A percentile compares a stretch with the other conserved stretches of the same genome.
Evolutionary conservation across 139 green algal species (phyloP).

Genomic region (Pleodorina starrii): DNA sequence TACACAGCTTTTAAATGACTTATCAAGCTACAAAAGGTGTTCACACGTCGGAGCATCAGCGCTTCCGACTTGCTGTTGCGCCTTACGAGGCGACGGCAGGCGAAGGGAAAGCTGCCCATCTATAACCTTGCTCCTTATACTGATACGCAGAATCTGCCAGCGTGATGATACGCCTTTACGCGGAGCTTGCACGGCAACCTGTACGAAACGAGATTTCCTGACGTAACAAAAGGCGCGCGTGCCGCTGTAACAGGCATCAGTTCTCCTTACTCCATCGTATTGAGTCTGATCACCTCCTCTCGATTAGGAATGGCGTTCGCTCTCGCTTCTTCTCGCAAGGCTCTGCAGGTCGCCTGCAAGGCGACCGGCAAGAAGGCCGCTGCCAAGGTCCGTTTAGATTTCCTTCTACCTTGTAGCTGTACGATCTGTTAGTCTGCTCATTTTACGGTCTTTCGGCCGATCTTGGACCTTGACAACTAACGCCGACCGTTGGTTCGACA

Average conservation of each 20-base stretch:
- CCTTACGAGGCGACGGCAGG: no score
- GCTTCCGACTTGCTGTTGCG: no score
- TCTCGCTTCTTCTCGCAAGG: constrained; percentile 38
- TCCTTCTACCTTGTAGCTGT: background rate
- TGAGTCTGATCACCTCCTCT: constrained; percentile 9
- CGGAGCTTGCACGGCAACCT: no score
- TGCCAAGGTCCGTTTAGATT: background rate
- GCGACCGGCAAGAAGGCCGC: constrained; percentile 38
- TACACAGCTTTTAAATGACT: no score
- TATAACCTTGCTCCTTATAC: no score
- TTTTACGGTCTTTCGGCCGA: background rate
- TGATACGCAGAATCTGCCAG: no score
- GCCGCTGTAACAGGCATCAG: background rate
- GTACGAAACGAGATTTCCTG: background rate
- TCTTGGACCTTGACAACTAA: background rate
- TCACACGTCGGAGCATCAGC: no score
- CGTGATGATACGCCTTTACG: no score
- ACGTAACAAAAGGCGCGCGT: background rate
- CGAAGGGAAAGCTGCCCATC: no score
- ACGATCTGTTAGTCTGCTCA: background rate
- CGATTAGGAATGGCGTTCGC: constrained; percentile 36
- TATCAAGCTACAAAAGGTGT: no score
- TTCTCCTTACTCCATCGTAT: background rate
- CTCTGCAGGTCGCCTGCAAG: constrained; percentile 34
- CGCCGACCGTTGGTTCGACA: no score